Evolutionary conservation across 2,329 filamentous ascomycete genomes (phyloP), one percentile per base, ranked within the genome.

Genomic region (Uncinocarpus reesii): DNA sequence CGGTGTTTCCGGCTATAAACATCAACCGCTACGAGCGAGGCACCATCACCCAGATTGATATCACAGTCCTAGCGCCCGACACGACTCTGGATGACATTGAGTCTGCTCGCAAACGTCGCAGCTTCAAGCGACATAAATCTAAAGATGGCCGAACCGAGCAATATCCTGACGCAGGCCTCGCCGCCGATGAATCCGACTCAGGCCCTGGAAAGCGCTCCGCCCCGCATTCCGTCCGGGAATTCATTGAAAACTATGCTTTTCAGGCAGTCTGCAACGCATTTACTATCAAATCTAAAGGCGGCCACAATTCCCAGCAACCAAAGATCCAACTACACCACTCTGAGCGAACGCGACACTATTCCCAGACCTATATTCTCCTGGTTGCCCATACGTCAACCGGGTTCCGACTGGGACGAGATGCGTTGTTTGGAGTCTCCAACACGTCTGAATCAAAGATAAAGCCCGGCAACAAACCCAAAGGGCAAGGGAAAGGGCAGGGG

Each of bases 321-420:
- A 47, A 44, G 15, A 56, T 66, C 20, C 44, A 50, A 3, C 55
- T 61, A 7, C 59, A 60, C 48, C 59, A 58, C 0, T 69, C 70
- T 7, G 69, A 75, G 54, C 56, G 63, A 18, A 73, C 71, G 1
- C 56, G 62, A 8, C 65, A 71, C 35, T 62, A 61, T 8, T 70
- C 70, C 40, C 67, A 70, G 4, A 59, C 73, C 29, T 80, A 79
- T 49, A 57, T 80, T 16, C 66, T 81, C 13, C 61, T 80, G 11
- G 72, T 79, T 10, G 76, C 76, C 1, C 72, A 73, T 20, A 72
- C 69, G 1, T 63, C 63, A 0, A 68, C 63, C 0, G 71, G 71
- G 1, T 69, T 73, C 51, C 67, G 63, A 26, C 63, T 80, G 8
- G 77, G 72, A 1, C 60, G 70, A 2, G 76, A 80, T 56, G 70